Evolutionary conservation across 371 early-diverging fungal genomes (phyloP), one percentile per base, ranked within the genome.

Genomic region (Dichotomocladium elegans): DNA sequence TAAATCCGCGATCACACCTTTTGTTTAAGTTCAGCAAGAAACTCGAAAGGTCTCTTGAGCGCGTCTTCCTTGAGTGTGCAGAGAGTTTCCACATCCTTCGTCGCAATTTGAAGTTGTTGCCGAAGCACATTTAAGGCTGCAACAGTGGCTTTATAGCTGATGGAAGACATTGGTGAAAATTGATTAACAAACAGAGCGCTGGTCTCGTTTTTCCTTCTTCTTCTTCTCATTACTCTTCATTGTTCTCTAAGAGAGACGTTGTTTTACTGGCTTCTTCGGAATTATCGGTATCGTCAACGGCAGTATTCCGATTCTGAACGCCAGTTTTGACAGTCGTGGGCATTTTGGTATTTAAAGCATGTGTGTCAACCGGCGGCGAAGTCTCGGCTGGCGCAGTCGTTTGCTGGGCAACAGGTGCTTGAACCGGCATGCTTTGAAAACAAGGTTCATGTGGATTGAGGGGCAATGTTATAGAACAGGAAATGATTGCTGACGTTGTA

Each of bases 161-260:
- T 5, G 33, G 19, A 24, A 29, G 17, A 22, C 30, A 24, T 25
- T 8, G 19, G 19, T 11, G 24, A 31, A 25, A 14, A 21, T 6
- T 35, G 8, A 40, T 19, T 27, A 33, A 26, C 17, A 9, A 21
- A 17, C 21, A 29, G 21, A 19, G n/a, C 19, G 33, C 7, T 22
- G 9, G 2, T 25, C 30, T 11, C 0, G 11, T 41, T 7, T 28
- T 12, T 15, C 14, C 51, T 53, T n/a, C n/a, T n/a, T n/a, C n/a
- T n/a, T n/a, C n/a, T n/a, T n/a, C n/a, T n/a, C n/a, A n/a, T n/a
- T 69, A 74, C 74, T 74, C 74, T 63, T 69, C 70, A 25, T 68
- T 74, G 8, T 53, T 55, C 12, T 59, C 58, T 14, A 58, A n/a
- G n/a, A n/a, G n/a, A n/a, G n/a, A n/a, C n/a, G n/a, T n/a, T n/a